Base-by-base conservation (phyloP, 352 stramenopile species). In the Aphanomyces invadans region DNA sequence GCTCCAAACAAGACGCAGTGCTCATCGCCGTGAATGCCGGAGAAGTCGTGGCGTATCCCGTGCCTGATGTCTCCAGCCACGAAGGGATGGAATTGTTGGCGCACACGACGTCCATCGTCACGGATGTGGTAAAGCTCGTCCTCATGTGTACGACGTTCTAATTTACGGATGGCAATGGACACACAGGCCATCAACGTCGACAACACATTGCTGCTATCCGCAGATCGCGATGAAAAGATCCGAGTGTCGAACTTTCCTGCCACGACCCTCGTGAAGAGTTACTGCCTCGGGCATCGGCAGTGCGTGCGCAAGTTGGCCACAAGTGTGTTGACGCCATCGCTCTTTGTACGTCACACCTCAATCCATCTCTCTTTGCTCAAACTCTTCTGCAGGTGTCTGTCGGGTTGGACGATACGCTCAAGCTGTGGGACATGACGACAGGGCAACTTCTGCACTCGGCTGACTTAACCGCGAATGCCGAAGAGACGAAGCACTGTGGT, bases 31-130 rank as follows among this genome's bases (percentile, higher is more conserved):
- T 89, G 64, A 94, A 94, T 76, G 90, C 85, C 3, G 85, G 85
- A 29, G 83, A 94, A 65, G 81, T 76, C n/a, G 73, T 91, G 29
- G 85, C 80, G 53, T 77, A 89, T 67, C 85, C 82, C 2, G 87
- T 94, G 70, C 85, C 80, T 3, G 76, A 89, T 68, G 73, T 90
- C 19, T 67, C 25, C 17, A 64, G 73, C 25, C 73, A 80, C 42
- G 80, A 88, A 54, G 63, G 83, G 44, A 89, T 88, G 79, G 87
- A 75, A 60, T 72, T 94, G 39, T 65, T 94, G 59, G 80, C 79
- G 48, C 86, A 94, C 76, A 94, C 86, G 38, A 92, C 86, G 56
- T 94, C 86, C 25, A 94, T 94, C 80, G 79, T 94, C 73, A 90
- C 83, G 49, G 74, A 87, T 71, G 71, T 94, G 64, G 74, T 42